These are phyloP conservation scores for Heracleum sosnowskyi DNA, from an alignment of 129 eudicot genomes.

Conservation along the genomic window DNA sequence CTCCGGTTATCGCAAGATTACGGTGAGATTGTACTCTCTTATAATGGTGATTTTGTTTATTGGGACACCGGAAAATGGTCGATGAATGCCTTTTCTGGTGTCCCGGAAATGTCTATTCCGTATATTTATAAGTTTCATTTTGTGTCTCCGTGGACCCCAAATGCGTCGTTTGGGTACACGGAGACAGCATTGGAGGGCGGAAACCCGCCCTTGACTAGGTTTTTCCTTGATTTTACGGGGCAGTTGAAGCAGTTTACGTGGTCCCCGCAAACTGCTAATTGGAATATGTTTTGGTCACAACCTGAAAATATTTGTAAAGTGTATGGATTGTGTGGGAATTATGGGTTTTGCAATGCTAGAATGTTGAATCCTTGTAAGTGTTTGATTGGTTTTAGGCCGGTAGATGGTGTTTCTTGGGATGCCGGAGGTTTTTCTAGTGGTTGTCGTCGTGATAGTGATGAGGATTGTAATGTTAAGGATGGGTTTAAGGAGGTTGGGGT, in stretches of 20 bases:
- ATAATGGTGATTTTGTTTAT: constrained; percentile 20
- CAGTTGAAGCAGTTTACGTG: constrained; percentile 67
- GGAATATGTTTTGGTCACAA: constrained; percentile 82
- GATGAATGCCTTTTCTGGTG: constrained; percentile 52
- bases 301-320: constrained; percentile 62
- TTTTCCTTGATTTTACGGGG: constrained; percentile 45
- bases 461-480: constrained; percentile 30
- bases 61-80: constrained; percentile 85
- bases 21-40: constrained; percentile 71
- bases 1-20: constrained; percentile 70
- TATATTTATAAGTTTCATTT: constrained; percentile 67
- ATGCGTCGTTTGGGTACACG: constrained; percentile 71
- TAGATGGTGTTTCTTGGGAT: constrained; percentile 42
- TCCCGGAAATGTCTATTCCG: constrained; percentile 78
- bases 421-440: constrained; percentile 64
- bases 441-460: constrained; percentile 36
- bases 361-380: constrained; percentile 49
- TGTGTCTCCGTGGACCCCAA: constrained; percentile 44
- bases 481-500: constrained; percentile 52
- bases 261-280: constrained; percentile 58
- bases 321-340: constrained; percentile 65
- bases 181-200: constrained; percentile 40
- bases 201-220: constrained; percentile 61
- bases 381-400: constrained; percentile 44
- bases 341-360: constrained; percentile 44